Evolutionary conservation across 148 eudicot genomes (phyloP), one percentile per base, ranked within the genome.

Genomic region (Camellia granthamiana): DNA sequence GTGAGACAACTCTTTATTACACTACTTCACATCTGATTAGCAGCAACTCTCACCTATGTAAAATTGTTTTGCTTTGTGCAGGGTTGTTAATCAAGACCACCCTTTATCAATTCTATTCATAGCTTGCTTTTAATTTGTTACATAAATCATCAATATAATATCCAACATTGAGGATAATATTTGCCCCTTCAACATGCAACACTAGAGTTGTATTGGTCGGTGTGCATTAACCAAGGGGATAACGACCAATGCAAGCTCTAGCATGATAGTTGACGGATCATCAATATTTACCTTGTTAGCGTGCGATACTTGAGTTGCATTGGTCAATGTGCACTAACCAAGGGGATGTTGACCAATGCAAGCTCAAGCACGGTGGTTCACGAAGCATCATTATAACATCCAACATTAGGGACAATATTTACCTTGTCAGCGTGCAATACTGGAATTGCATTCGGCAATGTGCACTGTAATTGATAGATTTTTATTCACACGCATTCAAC

Each of bases 201-300:
- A 61, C 68, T 76, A 43, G 55, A 69, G 77, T 52, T 81, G 84
- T 69, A 79, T 76, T 77, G 86, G 81, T 79, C 78, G 79, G 79
- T 82, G 79, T 79, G 89, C 81, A 59, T 82, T 76, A 63, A 77
- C 79, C 84, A 81, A 86, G 88, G 88, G 88, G 86, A 81, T 82
- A 41, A 79, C 74, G 79, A 80, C 85, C 89, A 83, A 73, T 78
- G 78, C 73, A 76, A 55, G 66, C 47, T 51, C 47, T 55, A 84
- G 80, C n/a, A 78, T 38, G 71, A 18, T 30, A 16, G 51, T 10
- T 30, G 38, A 30, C 38, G 38, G 38, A 30, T 30, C 38, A 1
- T 30, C 38, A 30, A 30, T 30, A 30, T 30, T 30, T 69, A 43
- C 12, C 21, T 2, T 18, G 55, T 4, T 3, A 70, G 51, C 11